Evolutionary conservation across 1,139 yeast species (phyloP), one percentile per base, ranked within the genome.

Genomic region (Yamadazyma taylorii): DNA sequence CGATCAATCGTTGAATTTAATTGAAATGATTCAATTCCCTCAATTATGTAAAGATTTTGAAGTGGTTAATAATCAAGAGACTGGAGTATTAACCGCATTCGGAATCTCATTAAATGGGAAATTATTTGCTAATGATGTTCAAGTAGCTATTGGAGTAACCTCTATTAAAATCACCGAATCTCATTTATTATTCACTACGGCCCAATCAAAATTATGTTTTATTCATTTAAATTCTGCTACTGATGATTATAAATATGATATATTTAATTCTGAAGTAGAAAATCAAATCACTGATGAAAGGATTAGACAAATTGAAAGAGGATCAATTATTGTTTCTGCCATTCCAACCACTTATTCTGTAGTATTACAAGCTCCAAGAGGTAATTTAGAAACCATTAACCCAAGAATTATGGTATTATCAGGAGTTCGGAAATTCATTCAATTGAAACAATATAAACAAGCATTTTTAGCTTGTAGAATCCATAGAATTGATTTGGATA

Each of bases 391-490:
- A 60, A 89, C 97, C 0, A 85, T 94, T 23, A 84, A 80, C 53
- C 98, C 99, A 9, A 75, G 98, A 59, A 85, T 92, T 33, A 81
- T 92, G 85, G 95, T 92, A 11, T 68, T 94, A 34, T 75, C 88
- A 10, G 95, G 85, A 14, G 94, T 94, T 13, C 75, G 98, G 49
- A 69, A 75, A 34, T 74, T 75, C 50, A 87, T 94, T 44, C 69
- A 73, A 26, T 63, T 66, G 0, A 67, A 65, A 43, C 66, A 79
- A 28, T 94, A 85, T 53, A 69, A 65, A 37, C 71, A 72, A 16
- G 98, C 98, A 0, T 90, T 92, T 53, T 53, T 76, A 33, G 77
- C 83, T 10, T 92, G 97, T 65, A 80, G 97, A 49, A 80, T 89
- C 2, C 97, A 94, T 58, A 78, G 98, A 60, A 86, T 94, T 43